Base-by-base conservation (phyloP, 805 yeast genomes). In the Nakazawaea anatomiae region DNA sequence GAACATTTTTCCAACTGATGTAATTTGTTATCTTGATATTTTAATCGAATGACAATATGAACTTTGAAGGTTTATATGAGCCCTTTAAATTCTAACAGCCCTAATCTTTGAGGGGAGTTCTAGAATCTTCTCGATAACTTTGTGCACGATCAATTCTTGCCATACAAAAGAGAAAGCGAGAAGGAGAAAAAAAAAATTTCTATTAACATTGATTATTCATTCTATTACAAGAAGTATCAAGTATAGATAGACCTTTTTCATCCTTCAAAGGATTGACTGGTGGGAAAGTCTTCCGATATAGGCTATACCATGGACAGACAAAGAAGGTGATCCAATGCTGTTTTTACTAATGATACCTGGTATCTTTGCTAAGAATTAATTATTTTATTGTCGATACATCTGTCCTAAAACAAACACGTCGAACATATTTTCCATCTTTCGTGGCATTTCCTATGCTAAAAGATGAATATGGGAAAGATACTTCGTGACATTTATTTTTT, bases 381-480 rank as follows among this genome's bases (percentile, higher is more conserved):
- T 44, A 54, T 53, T 57, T 44, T 43, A 54, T 63, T 62, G 62
- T 70, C 76, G 84, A 80, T 80, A 82, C 86, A 65, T 66, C 69
- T 69, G 79, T 76, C 87, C 87, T 69, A 86, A 69, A 82, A 60
- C 61, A 73, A 79, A 62, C 61, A 77, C 89, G 75, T 73, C 75
- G 74, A 80, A 85, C 92, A 85, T 85, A 85, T 85, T 85, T 79
- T 82, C 88, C 90, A 81, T 82, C 80, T 79, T 82, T 74, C 75
- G 71, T 64, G 74, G 72, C 47, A n/a, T 41, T 36, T 31, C 25
- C n/a, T 31, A 34, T 39, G 48, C 52, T 32, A 44, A 48, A 69
- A 78, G 85, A 81, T 84, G 89, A 79, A 77, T 80, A 73, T 82
- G 89, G 89, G 79, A 80, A 85, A 85, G 91, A 82, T 73, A 71